Conservation (phyloP, 2,329 filamentous ascomycete species). For the Berkeleyomyces rouxiae region DNA sequence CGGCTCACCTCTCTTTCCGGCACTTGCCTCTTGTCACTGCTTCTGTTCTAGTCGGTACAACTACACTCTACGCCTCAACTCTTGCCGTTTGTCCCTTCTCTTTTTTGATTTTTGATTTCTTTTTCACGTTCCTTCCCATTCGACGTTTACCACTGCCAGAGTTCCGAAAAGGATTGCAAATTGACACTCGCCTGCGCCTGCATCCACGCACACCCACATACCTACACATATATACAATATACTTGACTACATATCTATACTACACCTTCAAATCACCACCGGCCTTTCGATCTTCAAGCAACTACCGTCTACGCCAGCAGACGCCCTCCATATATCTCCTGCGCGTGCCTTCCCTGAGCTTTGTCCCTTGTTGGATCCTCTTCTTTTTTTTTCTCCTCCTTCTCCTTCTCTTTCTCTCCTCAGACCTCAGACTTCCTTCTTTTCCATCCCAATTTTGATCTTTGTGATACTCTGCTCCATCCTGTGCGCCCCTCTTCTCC, state of each 20-base stretch:
- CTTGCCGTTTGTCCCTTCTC: not conserved
- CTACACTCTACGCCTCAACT: not conserved
- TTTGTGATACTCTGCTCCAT: too few relatives aligned
- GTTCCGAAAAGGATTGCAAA: not conserved
- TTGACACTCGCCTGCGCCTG: not conserved
- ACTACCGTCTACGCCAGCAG: not conserved
- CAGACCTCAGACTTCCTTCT: not conserved
- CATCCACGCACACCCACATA: not conserved
- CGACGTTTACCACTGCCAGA: too few relatives aligned
- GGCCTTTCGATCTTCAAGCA: too few relatives aligned
- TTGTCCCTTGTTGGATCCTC: not conserved
- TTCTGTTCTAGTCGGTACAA: not conserved
- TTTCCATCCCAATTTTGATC: not conserved
- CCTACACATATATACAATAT: not conserved
- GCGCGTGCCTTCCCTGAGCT: not conserved
- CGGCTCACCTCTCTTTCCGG: not conserved
- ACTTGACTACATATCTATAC: not conserved
- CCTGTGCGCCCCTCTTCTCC: too few relatives aligned
- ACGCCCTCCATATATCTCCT: not conserved
- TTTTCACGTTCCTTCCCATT: not conserved
- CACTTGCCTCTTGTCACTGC: not conserved
- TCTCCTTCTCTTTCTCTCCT: not conserved
- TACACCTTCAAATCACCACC: too few relatives aligned
- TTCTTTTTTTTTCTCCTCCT: constrained; percentile 8
- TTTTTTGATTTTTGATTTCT: not conserved